These are phyloP conservation scores for Infundibulicybe gibba DNA, from an alignment of 768 basidiomycete genomes.

Conservation along the genomic window DNA sequence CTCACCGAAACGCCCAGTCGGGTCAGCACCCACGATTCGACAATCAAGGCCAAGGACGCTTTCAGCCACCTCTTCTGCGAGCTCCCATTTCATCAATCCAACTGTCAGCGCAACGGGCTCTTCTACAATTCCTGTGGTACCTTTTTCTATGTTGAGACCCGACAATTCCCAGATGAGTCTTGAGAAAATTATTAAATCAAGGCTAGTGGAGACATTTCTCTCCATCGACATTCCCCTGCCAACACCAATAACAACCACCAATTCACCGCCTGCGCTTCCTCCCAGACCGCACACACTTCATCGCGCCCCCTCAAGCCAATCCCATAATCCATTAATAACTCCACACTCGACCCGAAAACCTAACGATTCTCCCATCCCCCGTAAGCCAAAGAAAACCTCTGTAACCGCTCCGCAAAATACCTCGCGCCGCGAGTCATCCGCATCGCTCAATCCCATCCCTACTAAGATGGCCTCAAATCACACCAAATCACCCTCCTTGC, in stretches of 20 bases:
- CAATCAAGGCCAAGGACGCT: constrained; percentile 44
- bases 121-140: constrained; percentile 14
- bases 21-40: constrained; percentile 28
- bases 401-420: constrained; percentile 1
- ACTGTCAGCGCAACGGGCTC: constrained; percentile 11
- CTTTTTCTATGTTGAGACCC: constrained; percentile 32
- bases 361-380: constrained; percentile 17
- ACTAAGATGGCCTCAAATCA: constrained; percentile 10
- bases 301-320: background rate
- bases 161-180: constrained; percentile 67
- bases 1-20: constrained; percentile 6
- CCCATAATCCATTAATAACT: constrained; percentile 2
- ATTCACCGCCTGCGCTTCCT: constrained; percentile 5
- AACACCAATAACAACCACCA: constrained; percentile 1
- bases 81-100: constrained; percentile 15
- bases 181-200: constrained; percentile 68
- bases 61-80: constrained; percentile 49
- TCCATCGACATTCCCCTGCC: constrained; percentile 42
- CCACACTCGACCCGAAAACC: constrained; percentile 11
- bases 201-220: constrained; percentile 77
- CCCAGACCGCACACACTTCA: constrained; percentile 6
- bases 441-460: constrained; percentile 9
- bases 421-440: constrained; percentile 17
- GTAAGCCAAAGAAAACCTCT: constrained; percentile 10
- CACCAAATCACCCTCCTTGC: constrained; percentile 21